Conservation (phyloP, 768 basidiomycete genomes). For the Austroboletus eburneus region DNA sequence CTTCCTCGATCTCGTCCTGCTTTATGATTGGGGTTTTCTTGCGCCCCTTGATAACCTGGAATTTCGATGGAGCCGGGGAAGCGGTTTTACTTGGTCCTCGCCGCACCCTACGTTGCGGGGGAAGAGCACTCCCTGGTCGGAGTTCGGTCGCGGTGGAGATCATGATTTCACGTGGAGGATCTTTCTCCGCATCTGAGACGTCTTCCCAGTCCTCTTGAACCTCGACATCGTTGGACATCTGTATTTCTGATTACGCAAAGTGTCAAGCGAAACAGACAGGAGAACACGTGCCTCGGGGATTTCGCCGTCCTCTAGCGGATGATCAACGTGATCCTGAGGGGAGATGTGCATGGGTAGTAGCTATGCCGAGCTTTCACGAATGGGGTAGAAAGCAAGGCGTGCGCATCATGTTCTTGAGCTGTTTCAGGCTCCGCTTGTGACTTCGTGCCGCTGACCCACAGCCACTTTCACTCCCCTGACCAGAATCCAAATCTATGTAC, state of each 20-base stretch:
- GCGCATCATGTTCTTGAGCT: background rate
- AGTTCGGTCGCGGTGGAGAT: conserved; percentile 6
- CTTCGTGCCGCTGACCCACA: background rate
- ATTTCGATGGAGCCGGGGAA: conserved; percentile 18
- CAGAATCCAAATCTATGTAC: background rate
- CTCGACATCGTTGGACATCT: conserved; percentile 2
- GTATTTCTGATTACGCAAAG: background rate
- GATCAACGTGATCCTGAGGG: background rate
- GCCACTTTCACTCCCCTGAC: background rate
- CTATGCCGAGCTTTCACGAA: background rate
- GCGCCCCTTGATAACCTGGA: conserved; percentile 17
- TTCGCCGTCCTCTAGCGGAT: background rate
- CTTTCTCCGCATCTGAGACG: conserved; percentile 17
- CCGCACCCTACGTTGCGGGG: conserved; percentile 29
- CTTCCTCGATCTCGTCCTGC: conserved; percentile 23
- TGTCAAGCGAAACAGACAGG: background rate
- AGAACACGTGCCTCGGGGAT: conserved; percentile 9
- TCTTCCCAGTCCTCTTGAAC: conserved; percentile 35
- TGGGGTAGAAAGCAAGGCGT: background rate
- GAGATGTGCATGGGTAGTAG: conserved; percentile 19
- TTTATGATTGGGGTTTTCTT: conserved; percentile 28
- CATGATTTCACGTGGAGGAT: conserved; percentile 6
- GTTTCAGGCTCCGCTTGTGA: background rate
- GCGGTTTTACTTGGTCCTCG: conserved; percentile 21
- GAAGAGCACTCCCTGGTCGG: conserved; percentile 12